Conservation (phyloP, 2,329 filamentous ascomycete genomes). For the Exophiala sp. region DNA sequence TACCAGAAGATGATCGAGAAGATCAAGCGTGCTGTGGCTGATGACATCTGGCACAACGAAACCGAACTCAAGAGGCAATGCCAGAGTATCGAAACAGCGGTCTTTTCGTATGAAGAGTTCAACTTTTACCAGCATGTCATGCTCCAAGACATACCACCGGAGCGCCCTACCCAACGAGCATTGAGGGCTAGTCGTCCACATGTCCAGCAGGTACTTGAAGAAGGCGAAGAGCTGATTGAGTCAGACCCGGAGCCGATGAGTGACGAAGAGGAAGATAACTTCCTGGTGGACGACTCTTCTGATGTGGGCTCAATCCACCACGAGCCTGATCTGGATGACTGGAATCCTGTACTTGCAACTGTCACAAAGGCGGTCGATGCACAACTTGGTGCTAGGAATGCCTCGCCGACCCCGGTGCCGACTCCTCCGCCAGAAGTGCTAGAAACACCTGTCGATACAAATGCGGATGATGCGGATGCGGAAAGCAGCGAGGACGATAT, state of each 20-base stretch:
- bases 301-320: constrained; percentile 18
- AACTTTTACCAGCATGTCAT: constrained; percentile 47
- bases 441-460: not conserved
- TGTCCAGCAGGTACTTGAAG: constrained; percentile 31
- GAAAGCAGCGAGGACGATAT: constrained; percentile 22
- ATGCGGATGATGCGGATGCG: constrained; percentile 20
- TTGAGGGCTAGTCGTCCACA: constrained; percentile 3
- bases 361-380: not conserved
- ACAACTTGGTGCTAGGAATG: not conserved
- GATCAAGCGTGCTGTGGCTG: constrained; percentile 52
- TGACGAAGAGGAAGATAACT: constrained; percentile 44
- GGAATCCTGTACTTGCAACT: constrained; percentile 11
- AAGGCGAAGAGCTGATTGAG: constrained; percentile 49
- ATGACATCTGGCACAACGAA: constrained; percentile 52
- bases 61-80: constrained; percentile 56
- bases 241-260: constrained; percentile 30
- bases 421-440: no score
- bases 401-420: no score
- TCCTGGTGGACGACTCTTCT: constrained; percentile 45
- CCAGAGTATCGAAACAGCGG: constrained; percentile 58
- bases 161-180: constrained; percentile 22
- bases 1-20: constrained; percentile 55
- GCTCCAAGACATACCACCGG: constrained; percentile 32
- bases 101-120: constrained; percentile 54
- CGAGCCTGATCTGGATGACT: constrained; percentile 14